Evolutionary conservation across 805 yeast species (phyloP), one percentile per base, ranked within the genome.

Genomic region (Komagataella pastoris): DNA sequence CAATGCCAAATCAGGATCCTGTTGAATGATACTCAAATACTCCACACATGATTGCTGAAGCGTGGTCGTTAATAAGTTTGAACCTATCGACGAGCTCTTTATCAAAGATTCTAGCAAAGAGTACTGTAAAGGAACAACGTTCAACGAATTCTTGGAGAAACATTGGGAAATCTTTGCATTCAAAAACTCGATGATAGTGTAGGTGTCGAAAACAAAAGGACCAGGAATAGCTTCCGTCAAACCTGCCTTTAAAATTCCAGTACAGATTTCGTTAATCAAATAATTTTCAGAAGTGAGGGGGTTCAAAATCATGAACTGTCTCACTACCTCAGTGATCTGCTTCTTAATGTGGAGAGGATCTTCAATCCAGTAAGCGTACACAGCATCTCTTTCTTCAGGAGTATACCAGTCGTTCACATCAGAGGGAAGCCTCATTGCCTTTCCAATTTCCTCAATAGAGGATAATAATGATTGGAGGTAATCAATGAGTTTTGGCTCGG

Each of bases 371-470:
- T 69, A 79, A 18, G 59, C 58, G 23, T 64, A 65, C n/a, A 67
- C 51, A 10, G 40, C 44, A 8, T 19, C 21, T 19, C 61, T 54
- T 49, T 73, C 72, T 14, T 65, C 68, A 6, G 55, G 58, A 21
- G 67, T 67, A 46, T 64, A 67, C 19, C 65, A 64, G 8, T 71
- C 75, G 46, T 69, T 73, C 2, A 69, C 66, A 21, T 81, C 88
- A 45, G 73, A 80, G 0, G 87, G 82, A 2, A 76, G 64, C 49
- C 78, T 77, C 59, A 84, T 64, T 0, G 89, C 88, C 52, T 81
- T 83, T 0, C 88, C 93, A 3, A 88, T 68, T 51, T 83, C 86
- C n/a, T 74, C 73, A 0, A 88, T 63, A 59, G 88, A 85, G 12
- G 76, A 66, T 23, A 87, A 63, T 48, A 86, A 64, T 21, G 89